A percentile compares a stretch with the other conserved stretches of the same genome.
Evolutionary conservation across 2,329 filamentous ascomycete genomes (phyloP).

Genomic region (Colletotrichum sp.): DNA sequence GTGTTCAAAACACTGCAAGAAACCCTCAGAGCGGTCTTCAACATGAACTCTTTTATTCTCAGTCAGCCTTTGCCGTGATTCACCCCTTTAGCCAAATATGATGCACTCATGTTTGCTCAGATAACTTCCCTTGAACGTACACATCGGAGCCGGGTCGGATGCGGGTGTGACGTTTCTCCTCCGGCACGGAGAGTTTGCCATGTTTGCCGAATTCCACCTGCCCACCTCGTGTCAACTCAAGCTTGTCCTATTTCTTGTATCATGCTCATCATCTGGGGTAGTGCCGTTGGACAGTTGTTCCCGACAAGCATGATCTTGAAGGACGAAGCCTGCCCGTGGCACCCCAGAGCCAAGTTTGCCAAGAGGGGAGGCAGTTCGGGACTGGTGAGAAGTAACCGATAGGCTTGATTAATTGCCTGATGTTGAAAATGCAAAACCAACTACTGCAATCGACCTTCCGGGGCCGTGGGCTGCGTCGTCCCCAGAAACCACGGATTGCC

Average conservation of each 20-base stretch:
- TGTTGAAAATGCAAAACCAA: neutral
- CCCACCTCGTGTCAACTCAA: neutral
- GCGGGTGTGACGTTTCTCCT: slow-evolving; percentile 1
- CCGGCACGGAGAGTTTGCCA: neutral
- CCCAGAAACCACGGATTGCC: neutral
- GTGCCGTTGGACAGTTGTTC: neutral
- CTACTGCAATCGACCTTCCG: neutral
- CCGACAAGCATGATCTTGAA: neutral
- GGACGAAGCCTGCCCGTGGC: neutral
- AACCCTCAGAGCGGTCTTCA: neutral
- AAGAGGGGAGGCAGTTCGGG: neutral
- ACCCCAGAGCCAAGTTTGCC: neutral
- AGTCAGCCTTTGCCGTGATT: neutral
- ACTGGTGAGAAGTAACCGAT: neutral
- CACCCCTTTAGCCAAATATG: neutral
- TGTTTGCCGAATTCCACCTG: neutral
- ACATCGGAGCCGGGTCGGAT: neutral
- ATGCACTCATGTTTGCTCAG: neutral
- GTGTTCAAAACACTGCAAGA: neutral
- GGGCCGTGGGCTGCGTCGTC: neutral
- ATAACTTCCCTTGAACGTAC: neutral
- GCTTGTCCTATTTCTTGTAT: neutral
- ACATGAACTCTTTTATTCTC: neutral
- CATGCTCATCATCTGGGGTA: neutral
- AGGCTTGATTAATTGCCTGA: neutral